phyloP scores from a whole-genome alignment of 768 basidiomycete species.

The Tulasnella calospora region DNA sequence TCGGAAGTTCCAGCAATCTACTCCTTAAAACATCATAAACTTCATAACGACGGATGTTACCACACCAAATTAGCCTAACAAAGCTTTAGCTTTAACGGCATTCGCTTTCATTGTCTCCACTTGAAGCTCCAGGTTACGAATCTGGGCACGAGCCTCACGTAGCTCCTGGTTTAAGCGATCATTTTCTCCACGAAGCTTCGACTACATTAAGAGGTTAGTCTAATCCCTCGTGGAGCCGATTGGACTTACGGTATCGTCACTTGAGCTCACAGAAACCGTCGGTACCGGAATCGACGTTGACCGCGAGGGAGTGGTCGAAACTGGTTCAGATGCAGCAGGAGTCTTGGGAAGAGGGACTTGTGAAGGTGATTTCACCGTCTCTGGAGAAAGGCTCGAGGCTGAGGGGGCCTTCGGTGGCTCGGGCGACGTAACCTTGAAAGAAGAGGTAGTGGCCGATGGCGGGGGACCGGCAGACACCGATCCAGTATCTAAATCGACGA shows the following conservation, averaged over 20 bases:
- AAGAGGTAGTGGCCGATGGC: constrained; percentile 33
- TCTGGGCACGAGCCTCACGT: constrained; percentile 73
- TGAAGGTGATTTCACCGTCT: constrained; percentile 29
- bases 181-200: constrained; percentile 52
- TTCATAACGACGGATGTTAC: background rate
- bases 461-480: constrained; percentile 33
- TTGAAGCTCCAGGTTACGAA: constrained; percentile 77
- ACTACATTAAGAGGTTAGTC: background rate
- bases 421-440: constrained; percentile 32
- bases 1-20: too few species aligned
- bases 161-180: constrained; percentile 58
- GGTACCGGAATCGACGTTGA: background rate
- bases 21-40: background rate
- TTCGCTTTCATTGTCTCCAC: constrained; percentile 71
- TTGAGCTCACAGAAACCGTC: background rate
- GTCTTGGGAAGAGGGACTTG: background rate
- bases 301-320: background rate
- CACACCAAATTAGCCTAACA: constrained; percentile 38
- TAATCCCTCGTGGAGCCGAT: constrained; percentile 9
- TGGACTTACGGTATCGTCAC: constrained; percentile 11
- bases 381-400: background rate
- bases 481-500: constrained; percentile 75
- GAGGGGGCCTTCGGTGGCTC: constrained; percentile 24
- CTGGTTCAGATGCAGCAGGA: constrained; percentile 9
- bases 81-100: constrained; percentile 67